Percentiles rank a stretch among this genome's conserved stretches.
phyloP scores from a whole-genome alignment of 2,329 filamentous ascomycete genomes.

The Colletotrichum endophyticum region DNA sequence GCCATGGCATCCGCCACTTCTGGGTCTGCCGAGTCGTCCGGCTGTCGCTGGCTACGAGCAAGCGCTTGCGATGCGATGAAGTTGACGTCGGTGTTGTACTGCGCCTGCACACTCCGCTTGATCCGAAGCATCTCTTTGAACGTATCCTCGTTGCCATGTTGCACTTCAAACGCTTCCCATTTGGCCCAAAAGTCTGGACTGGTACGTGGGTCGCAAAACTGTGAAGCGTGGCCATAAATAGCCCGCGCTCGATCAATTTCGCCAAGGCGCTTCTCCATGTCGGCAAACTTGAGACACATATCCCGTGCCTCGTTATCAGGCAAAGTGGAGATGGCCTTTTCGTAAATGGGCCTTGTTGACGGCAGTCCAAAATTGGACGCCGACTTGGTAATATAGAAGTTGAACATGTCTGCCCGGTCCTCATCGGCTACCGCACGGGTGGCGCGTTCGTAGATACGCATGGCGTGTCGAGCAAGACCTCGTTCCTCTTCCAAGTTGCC shows the following conservation, averaged over 20 bases:
- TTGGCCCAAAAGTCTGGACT: conserved; percentile 92
- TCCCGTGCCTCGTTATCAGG: conserved; percentile 92
- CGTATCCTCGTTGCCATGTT: conserved; percentile 98
- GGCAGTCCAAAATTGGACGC: conserved; percentile 97
- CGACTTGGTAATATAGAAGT: conserved; percentile 99
- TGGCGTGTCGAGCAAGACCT: conserved; percentile 91
- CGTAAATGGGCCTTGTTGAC: conserved; percentile 94
- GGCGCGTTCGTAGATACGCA: conserved; percentile 98
- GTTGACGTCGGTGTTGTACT: conserved; percentile 98
- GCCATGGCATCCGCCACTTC: conserved; percentile 83
- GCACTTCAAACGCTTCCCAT: conserved; percentile 97
- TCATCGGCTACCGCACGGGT: conserved; percentile 95
- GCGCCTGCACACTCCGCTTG: conserved; percentile 95
- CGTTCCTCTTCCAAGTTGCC: conserved; percentile 96
- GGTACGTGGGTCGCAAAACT: conserved; percentile 95
- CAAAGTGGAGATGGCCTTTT: conserved; percentile 90
- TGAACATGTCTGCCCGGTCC: conserved; percentile 96
- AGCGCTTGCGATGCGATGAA: conserved; percentile 97
- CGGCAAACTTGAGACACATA: conserved; percentile 99
- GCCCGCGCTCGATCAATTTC: conserved; percentile 94
- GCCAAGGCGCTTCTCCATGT: conserved; percentile 90
- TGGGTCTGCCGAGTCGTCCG: conserved; percentile 41
- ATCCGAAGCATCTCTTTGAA: conserved; percentile 99
- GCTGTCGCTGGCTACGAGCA: conserved; percentile 74
- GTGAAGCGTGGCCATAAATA: conserved; percentile 95